These are phyloP conservation scores for Blastosporella zonata DNA, from an alignment of 1,284 basidiomycete species.

Conservation along the genomic window DNA sequence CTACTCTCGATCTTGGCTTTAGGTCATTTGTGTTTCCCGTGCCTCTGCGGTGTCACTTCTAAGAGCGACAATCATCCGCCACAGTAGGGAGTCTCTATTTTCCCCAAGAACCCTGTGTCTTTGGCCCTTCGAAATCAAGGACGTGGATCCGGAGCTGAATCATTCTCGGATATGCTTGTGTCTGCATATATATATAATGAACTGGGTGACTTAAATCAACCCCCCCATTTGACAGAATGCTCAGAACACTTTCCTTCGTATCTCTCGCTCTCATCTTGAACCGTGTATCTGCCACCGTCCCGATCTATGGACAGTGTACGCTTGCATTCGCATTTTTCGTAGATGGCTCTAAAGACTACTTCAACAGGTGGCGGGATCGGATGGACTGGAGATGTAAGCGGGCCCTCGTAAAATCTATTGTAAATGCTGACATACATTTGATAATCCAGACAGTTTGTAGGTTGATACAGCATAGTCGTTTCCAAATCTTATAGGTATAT, in stretches of 20 bases:
- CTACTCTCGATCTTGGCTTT: too few species aligned
- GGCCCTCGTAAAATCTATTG: not conserved
- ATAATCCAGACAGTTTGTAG: slow-evolving; percentile 6
- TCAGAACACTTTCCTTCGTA: slow-evolving; percentile 21
- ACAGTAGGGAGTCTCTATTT: too few species aligned
- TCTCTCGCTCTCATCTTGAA: slow-evolving; percentile 20
- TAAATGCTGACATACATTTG: not conserved
- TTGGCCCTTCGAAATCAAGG: not conserved
- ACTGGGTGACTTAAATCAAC: not conserved
- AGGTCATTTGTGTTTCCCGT: too few species aligned
- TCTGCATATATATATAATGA: not conserved
- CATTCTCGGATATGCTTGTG: not conserved
- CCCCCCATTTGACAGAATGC: slow-evolving; percentile 14
- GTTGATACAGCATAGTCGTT: slow-evolving; percentile 2
- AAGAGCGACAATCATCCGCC: not conserved
- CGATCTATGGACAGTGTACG: slow-evolving; percentile 21
- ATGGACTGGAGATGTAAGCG: slow-evolving; percentile 27
- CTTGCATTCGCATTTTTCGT: not conserved
- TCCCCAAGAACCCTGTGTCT: not conserved
- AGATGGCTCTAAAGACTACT: not conserved
- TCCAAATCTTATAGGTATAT: slow-evolving; percentile 4
- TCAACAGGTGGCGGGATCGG: slow-evolving; percentile 29
- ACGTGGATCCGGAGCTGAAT: not conserved
- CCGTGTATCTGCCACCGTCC: slow-evolving; percentile 14
- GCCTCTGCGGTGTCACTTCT: too few species aligned